Base-by-base conservation (phyloP, 148 eudicot genomes). In the Nepenthes gracilis region DNA sequence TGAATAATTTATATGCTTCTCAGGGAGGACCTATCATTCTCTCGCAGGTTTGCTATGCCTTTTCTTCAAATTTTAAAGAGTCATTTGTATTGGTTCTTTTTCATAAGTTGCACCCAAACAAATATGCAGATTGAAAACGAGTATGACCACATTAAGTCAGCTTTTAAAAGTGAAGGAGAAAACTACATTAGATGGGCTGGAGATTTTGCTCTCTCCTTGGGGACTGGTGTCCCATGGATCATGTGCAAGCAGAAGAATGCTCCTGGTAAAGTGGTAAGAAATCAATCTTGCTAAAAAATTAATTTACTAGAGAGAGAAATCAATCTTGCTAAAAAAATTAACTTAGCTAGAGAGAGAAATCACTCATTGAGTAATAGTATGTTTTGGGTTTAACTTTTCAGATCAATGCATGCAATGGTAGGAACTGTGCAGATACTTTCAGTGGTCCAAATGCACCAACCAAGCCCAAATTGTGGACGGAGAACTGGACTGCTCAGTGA, bases 401-500 rank as follows among this genome's bases (percentile, higher is more conserved):
- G 97, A 81, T 91, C 67, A 81, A 78, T 63, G 78, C 96, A 60
- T 91, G 97, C 78, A 91, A 91, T 61, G 97, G 97, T 55, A 83
- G 96, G 73, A 86, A 83, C 33, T 91, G 97, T 74, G 97, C 83
- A 67, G 93, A 85, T 45, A 87, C 97, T 7, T 91, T 87, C 60
- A 40, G 60, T 0, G 97, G 96, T 62, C 87, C 97, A 37, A 87
- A 90, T 60, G 73, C 81, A 12, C 87, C 92, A 33, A 61, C 68
- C 45, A 87, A 91, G 74, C 97, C 97, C 51, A 35, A 76, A 56
- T 54, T 91, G 9, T 91, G 97, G 97, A 85, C 97, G 32, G 96
- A 91, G 74, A 87, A 91, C 66, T 91, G 97, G 97, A 87, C 96
- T 53, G 89, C 92, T 64, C 93, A 85, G 96, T 91, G 72, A 78